Evolutionary conservation across 495 filamentous ascomycete species (phyloP).

Genomic region (Saxispiralis lemnorum): DNA sequence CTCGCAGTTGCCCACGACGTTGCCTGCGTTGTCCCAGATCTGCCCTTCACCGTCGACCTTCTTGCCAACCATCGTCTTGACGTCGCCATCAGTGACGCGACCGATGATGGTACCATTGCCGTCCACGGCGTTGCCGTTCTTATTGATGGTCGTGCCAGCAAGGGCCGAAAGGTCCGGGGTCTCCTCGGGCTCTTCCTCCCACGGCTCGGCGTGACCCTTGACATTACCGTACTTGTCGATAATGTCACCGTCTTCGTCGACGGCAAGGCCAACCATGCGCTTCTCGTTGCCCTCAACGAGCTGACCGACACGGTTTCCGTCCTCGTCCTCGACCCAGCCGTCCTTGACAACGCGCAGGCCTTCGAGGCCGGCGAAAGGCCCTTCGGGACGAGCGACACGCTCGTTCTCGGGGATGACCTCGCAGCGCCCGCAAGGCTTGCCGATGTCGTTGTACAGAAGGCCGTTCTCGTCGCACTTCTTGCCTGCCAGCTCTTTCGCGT

Average conservation of each 20-base stretch:
- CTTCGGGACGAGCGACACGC: slow-evolving; percentile 44
- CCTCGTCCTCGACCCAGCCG: slow-evolving; percentile 51
- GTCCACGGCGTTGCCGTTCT: slow-evolving; percentile 70
- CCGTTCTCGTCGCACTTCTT: slow-evolving; percentile 56
- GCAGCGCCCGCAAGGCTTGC: slow-evolving; percentile 55
- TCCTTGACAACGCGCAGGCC: slow-evolving; percentile 51
- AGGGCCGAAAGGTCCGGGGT: slow-evolving; percentile 47
- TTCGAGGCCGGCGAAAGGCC: slow-evolving; percentile 60
- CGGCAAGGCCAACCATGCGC: slow-evolving; percentile 52
- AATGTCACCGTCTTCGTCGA: slow-evolving; percentile 74
- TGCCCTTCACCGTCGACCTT: slow-evolving; percentile 71
- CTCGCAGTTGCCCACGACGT: slow-evolving; percentile 62
- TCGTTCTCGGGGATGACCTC: slow-evolving; percentile 61
- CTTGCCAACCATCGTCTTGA: slow-evolving; percentile 50
- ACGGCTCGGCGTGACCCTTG: slow-evolving; percentile 58
- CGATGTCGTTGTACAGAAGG: slow-evolving; percentile 52
- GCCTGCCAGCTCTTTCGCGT: slow-evolving; percentile 49
- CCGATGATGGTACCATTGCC: slow-evolving; percentile 54
- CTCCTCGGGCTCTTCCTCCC: slow-evolving; percentile 40
- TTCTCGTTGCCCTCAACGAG: slow-evolving; percentile 57
- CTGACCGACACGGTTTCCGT: slow-evolving; percentile 51
- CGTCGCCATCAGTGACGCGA: slow-evolving; percentile 55
- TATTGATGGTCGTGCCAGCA: slow-evolving; percentile 74
- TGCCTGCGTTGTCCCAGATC: slow-evolving; percentile 64
- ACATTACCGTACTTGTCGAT: slow-evolving; percentile 65